Base-by-base conservation (phyloP, 2,329 filamentous ascomycete genomes). In the Aspergillus sp. region DNA sequence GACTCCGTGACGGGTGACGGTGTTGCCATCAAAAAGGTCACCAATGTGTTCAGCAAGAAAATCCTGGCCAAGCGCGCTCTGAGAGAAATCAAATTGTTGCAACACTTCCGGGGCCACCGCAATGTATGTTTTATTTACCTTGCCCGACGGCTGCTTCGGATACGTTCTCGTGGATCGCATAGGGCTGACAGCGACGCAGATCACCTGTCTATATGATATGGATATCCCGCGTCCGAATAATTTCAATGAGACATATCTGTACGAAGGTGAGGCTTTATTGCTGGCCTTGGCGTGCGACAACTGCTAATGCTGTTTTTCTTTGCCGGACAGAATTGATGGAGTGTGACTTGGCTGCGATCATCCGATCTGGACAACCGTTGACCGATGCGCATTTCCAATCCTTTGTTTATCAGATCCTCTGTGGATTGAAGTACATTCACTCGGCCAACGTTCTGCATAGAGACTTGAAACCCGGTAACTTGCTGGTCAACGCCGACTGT, bases 21-120 rank as follows among this genome's bases (percentile, higher is more conserved):
- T 36, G 90, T 98, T 53, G 93, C 93, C 61, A 93, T 98, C 77
- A 98, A 98, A 74, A 98, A 98, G 74, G 88, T 98, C 68, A 98
- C 93, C 75, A 98, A 98, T 86, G 91, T 98, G 61, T 98, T 98
- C 73, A 96, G 89, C 80, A 98, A 98, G 76, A 97, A 97, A 82
- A 98, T 98, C 59, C 79, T 98, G 57, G 93, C 93, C 61, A 98
- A 98, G 82, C 87, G 93, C 64, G 93, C 93, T 43, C 73, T 98
- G 76, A 83, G 93, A 70, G 93, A 98, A 75, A 97, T 98, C 73
- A 98, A 97, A 80, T 80, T 98, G 58, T 78, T 98, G 55, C 91
- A 97, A 75, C 93, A 98, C 72, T 98, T 98, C 75, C 81, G 93
- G 61, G 87, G 87, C 45, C 86, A 91, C 64, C 83, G 87, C 62